phyloP scores from a whole-genome alignment of 2,329 filamentous ascomycete genomes.

The Colletotrichum chlorophyti region DNA sequence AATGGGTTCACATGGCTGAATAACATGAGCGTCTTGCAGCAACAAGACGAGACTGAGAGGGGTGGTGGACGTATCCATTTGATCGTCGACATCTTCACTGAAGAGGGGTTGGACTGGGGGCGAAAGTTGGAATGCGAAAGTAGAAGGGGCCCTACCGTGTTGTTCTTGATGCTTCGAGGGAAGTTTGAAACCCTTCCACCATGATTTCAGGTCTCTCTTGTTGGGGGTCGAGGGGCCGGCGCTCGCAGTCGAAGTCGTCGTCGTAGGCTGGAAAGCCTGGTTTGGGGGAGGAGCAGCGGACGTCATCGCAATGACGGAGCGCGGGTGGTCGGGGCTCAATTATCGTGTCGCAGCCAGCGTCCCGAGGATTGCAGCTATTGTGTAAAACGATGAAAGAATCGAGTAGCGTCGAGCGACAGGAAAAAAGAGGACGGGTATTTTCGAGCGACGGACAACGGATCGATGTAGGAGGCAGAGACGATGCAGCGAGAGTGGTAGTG shows the following conservation, averaged over 20 bases:
- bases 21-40: constrained; percentile 24
- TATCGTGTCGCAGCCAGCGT: constrained; percentile 22
- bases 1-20: not conserved
- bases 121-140: constrained; percentile 23
- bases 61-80: constrained; percentile 15
- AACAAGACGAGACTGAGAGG: constrained; percentile 18
- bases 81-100: constrained; percentile 24
- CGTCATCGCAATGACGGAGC: constrained; percentile 39
- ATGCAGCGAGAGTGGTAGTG: no score
- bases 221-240: constrained; percentile 71
- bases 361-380: not conserved
- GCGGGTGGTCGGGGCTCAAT: constrained; percentile 28
- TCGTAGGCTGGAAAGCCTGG: constrained; percentile 27
- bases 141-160: constrained; percentile 57
- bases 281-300: constrained; percentile 34
- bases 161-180: constrained; percentile 62
- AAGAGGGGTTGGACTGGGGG: constrained; percentile 22
- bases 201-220: constrained; percentile 88
- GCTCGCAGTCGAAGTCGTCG: constrained; percentile 13
- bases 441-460: not conserved
- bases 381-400: not conserved
- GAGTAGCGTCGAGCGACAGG: constrained; percentile 10
- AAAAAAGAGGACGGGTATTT: not conserved
- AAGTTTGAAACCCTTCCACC: constrained; percentile 97
- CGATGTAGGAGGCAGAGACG: not conserved